Evolutionary conservation across 768 basidiomycete species (phyloP).

Genomic region (Dentipellis fragilis): DNA sequence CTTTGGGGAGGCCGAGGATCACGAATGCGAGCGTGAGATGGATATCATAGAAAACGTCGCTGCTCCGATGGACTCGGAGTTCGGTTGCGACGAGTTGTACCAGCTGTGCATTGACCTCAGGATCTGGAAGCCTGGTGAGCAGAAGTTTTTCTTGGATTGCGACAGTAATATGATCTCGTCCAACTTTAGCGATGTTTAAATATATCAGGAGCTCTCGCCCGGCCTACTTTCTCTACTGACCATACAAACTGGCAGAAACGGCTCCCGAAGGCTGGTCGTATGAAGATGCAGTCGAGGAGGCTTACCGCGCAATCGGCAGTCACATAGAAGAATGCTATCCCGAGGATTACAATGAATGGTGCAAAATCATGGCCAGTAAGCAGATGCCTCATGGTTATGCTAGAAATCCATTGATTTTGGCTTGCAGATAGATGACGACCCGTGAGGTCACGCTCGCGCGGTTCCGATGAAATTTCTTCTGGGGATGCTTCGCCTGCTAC

Average conservation of each 20-base stretch:
- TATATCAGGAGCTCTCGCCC: not conserved
- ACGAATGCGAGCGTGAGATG: not conserved
- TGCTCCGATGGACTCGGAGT: not conserved
- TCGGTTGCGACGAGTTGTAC: not conserved
- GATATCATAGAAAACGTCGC: not conserved
- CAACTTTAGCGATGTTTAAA: not conserved
- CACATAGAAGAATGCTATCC: slow-evolving; percentile 26
- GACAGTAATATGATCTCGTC: no score
- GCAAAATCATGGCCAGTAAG: no score
- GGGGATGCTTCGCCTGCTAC: no score
- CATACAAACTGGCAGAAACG: not conserved
- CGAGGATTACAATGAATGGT: not conserved
- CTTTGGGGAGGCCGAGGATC: not conserved
- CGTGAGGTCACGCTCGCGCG: no score
- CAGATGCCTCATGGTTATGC: no score
- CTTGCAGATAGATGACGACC: no score
- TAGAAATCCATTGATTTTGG: no score
- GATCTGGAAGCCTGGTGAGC: not conserved
- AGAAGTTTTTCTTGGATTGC: no score
- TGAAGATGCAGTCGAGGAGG: not conserved
- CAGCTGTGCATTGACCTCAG: not conserved
- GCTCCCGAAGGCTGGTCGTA: not conserved
- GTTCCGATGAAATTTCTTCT: no score
- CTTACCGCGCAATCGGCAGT: not conserved
- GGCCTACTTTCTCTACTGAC: not conserved